phyloP scores from a whole-genome alignment of 75 land plant genomes.

The Ceratopteris richardii region DNA sequence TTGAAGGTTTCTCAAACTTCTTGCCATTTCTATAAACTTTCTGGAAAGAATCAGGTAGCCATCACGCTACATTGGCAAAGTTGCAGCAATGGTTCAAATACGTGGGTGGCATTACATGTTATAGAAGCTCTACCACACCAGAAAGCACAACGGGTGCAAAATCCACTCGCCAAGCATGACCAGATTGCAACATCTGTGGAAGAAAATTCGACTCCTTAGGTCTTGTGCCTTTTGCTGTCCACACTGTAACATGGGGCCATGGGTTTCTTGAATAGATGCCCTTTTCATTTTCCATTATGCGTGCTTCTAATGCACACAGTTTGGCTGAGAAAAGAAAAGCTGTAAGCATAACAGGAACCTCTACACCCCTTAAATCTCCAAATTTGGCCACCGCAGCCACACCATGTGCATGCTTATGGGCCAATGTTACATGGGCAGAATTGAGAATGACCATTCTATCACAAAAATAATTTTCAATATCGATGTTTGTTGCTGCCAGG shows the following conservation, averaged over 20 bases:
- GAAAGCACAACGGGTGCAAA: conserved; percentile 35
- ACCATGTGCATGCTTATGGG: conserved; percentile 88
- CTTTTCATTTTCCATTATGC: conserved; percentile 39
- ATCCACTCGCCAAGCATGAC: conserved; percentile 43
- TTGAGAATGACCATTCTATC: conserved; percentile 27
- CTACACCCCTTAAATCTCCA: conserved; percentile 34
- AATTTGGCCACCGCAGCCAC: conserved; percentile 72
- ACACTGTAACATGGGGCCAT: conserved; percentile 89
- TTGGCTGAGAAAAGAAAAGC: conserved; percentile 76
- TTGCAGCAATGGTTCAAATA: too few species aligned
- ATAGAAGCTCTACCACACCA: conserved; percentile 26
- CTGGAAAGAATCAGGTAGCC: too few species aligned
- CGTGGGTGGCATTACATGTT: too few species aligned
- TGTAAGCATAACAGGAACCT: conserved; percentile 56
- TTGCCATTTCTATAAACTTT: too few species aligned
- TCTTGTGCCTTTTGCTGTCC: conserved; percentile 50
- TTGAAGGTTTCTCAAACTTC: too few species aligned
- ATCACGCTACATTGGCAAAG: too few species aligned
- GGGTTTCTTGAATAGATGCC: conserved; percentile 54
- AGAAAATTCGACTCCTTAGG: conserved; percentile 56
- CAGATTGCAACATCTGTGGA: conserved; percentile 42
- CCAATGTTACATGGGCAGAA: conserved; percentile 78
- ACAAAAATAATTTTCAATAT: conserved; percentile 36
- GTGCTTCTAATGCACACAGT: conserved; percentile 74
- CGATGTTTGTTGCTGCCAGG: conserved; percentile 28